A percentile compares a stretch with the other conserved stretches of the same genome.
Conservation (phyloP, 1,284 basidiomycete species). For the Ganoderma lingzhi region DNA sequence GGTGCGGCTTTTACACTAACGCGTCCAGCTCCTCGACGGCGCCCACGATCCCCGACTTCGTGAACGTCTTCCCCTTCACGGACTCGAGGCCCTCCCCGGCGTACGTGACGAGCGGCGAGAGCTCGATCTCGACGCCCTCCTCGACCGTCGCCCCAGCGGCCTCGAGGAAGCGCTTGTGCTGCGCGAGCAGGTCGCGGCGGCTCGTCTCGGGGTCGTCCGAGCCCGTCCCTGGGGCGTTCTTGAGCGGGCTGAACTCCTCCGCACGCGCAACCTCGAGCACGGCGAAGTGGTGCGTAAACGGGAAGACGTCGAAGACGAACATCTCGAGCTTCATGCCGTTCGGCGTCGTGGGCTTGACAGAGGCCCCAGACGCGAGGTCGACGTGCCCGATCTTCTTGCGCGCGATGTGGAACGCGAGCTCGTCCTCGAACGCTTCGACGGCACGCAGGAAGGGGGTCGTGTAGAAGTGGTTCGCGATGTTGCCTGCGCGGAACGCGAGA, state of each 20-base stretch:
- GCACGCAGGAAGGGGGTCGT: conserved; percentile 86
- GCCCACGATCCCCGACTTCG: conserved; percentile 62
- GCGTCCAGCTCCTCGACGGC: conserved; percentile 60
- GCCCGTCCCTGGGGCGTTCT: conserved; percentile 96
- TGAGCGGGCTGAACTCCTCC: conserved; percentile 96
- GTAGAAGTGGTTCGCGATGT: conserved; percentile 99
- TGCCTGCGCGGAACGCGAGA: conserved; percentile 92
- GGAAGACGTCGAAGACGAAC: conserved; percentile 99
- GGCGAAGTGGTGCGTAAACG: conserved; percentile 85
- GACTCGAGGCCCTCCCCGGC: conserved; percentile 90
- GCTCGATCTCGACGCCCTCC: conserved; percentile 85
- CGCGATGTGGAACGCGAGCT: conserved; percentile 97
- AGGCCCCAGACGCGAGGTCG: conserved; percentile 69
- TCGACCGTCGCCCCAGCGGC: conserved; percentile 79
- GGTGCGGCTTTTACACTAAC: conserved; percentile 40
- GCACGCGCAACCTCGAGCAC: conserved; percentile 90
- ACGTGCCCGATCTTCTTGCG: conserved; percentile 96
- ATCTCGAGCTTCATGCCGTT: conserved; percentile 99
- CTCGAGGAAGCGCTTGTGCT: conserved; percentile 89
- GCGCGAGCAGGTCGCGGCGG: conserved; percentile 88
- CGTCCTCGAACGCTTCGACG: conserved; percentile 85
- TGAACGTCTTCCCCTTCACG: conserved; percentile 82
- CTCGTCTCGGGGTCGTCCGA: conserved; percentile 94
- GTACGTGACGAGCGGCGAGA: conserved; percentile 90
- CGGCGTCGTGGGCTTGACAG: conserved; percentile 85